These are phyloP conservation scores for Bremia lactucae DNA, from an alignment of 352 stramenopile genomes.

Conservation along the genomic window DNA sequence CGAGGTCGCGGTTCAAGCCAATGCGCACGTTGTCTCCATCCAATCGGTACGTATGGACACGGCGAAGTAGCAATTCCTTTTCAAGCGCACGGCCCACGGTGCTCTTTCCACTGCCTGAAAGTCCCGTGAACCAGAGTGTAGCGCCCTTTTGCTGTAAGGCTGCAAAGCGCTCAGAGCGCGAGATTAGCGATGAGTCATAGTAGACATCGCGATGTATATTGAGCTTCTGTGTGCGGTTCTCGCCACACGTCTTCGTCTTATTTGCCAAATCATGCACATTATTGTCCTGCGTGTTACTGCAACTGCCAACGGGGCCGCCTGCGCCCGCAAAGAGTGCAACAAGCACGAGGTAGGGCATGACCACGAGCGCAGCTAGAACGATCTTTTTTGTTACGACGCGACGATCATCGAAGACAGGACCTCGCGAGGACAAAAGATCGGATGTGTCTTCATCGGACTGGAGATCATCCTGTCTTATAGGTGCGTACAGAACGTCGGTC, in stretches of 20 bases:
- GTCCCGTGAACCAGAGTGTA: constrained; percentile 97
- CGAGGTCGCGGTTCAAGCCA: constrained; percentile 94
- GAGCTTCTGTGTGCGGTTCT: constrained; percentile 55
- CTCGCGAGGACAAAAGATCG: constrained; percentile 36
- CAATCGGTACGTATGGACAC: constrained; percentile 94
- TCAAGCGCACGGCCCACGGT: constrained; percentile 95
- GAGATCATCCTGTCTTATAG: constrained; percentile 56
- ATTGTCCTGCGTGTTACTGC: not conserved
- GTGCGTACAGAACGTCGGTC: constrained; percentile 50
- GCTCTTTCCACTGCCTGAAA: constrained; percentile 95
- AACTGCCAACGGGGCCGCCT: constrained; percentile 1
- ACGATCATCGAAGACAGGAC: constrained; percentile 32
- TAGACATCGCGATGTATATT: constrained; percentile 70
- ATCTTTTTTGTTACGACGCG: constrained; percentile 47
- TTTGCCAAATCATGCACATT: constrained; percentile 10
- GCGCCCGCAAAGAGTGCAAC: constrained; percentile 39
- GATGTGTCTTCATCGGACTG: constrained; percentile 33
- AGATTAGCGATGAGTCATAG: constrained; percentile 71
- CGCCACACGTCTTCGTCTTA: constrained; percentile 38
- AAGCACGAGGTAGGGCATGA: constrained; percentile 54
- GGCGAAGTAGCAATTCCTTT: constrained; percentile 88
- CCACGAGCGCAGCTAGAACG: constrained; percentile 33
- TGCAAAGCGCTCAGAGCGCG: constrained; percentile 50
- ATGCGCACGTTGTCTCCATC: constrained; percentile 98
- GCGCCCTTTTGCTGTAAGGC: constrained; percentile 91